phyloP scores from a whole-genome alignment of 2,329 filamentous ascomycete genomes.

The Huntiella bhutanensis region DNA sequence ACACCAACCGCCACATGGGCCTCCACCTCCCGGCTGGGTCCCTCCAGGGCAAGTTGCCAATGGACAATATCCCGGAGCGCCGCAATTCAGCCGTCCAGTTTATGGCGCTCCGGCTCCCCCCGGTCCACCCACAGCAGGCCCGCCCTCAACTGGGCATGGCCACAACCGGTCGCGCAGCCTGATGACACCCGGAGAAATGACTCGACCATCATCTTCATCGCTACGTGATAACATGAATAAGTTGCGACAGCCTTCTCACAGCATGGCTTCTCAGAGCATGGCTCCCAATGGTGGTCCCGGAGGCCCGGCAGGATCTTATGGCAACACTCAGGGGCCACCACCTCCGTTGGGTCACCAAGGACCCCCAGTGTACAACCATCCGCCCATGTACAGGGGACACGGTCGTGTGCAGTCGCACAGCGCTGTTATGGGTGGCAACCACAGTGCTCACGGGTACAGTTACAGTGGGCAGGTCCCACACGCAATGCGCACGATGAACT shows the following conservation, averaged over 20 bases:
- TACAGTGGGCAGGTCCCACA: constrained; percentile 1
- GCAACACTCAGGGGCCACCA: neutral
- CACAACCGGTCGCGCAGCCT: constrained; percentile 9
- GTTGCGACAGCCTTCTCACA: constrained; percentile 8
- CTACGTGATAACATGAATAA: constrained; percentile 9
- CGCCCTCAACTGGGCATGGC: neutral
- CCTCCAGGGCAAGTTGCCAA: neutral
- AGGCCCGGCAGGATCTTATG: no score
- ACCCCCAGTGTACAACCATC: neutral
- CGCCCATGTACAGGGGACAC: constrained; percentile 2
- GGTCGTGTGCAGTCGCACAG: constrained; percentile 9
- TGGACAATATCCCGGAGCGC: neutral
- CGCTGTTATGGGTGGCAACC: neutral
- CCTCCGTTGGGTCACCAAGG: neutral
- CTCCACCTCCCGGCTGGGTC: neutral
- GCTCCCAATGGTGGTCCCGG: no score
- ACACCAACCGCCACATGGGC: neutral
- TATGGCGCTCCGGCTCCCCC: neutral
- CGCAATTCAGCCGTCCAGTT: neutral
- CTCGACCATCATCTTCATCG: constrained; percentile 3
- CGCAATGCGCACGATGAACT: neutral
- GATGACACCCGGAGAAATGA: constrained; percentile 11
- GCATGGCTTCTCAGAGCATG: constrained; percentile 2
- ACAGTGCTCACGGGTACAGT: neutral
- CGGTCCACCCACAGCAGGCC: neutral